A percentile compares a stretch with the other conserved stretches of the same genome.
Evolutionary conservation across 2,329 filamentous ascomycete species (phyloP).

Genomic region (Trichocomaceae sp.): DNA sequence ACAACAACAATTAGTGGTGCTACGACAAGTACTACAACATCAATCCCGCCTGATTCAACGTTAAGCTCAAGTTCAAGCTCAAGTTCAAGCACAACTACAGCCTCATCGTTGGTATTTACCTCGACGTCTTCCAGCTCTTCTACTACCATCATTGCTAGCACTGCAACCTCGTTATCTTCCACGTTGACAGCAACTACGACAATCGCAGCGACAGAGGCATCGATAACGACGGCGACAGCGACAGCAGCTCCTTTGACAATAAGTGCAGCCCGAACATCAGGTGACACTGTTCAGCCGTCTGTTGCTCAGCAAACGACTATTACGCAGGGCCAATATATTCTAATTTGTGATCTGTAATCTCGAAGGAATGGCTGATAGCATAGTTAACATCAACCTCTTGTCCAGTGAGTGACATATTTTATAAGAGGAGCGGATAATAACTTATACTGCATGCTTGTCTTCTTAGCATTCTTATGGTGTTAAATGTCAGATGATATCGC

Average conservation of each 20-base stretch:
- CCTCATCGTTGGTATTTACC: not conserved
- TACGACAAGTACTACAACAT: not conserved
- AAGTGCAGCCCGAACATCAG: not conserved
- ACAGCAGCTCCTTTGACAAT: not conserved
- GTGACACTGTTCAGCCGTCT: not conserved
- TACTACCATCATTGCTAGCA: not conserved
- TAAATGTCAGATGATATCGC: too few relatives aligned
- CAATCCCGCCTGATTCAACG: not conserved
- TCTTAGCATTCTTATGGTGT: too few relatives aligned
- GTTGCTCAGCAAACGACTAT: conserved; percentile 4
- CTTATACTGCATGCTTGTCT: too few relatives aligned
- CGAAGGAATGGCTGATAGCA: too few relatives aligned
- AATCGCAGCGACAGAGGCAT: not conserved
- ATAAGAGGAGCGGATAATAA: too few relatives aligned
- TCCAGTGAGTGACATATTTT: too few relatives aligned
- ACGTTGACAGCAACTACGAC: not conserved
- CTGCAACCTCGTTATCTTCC: not conserved
- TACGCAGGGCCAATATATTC: conserved; percentile 8
- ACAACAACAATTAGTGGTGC: not conserved
- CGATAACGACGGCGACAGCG: not conserved
- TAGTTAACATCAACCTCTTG: too few relatives aligned
- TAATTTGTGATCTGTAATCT: conserved; percentile 7
- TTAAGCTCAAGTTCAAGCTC: not conserved
- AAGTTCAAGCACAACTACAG: not conserved
- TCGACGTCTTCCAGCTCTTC: not conserved